Evolutionary conservation across 2,329 filamentous ascomycete genomes (phyloP).

Genomic region (Fusarium goolgardi): DNA sequence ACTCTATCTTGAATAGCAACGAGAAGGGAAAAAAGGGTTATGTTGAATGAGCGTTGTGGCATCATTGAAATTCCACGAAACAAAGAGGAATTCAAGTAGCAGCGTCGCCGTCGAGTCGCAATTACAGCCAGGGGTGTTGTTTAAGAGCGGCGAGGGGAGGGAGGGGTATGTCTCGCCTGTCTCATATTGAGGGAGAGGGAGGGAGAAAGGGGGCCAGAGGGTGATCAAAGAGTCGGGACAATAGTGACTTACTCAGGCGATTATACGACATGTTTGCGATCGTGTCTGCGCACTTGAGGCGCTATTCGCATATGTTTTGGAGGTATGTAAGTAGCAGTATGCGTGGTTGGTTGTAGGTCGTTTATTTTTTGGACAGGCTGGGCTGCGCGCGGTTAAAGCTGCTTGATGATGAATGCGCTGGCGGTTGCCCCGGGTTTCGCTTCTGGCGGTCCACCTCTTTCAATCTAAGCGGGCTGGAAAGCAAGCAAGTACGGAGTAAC

Average conservation of each 20-base stretch:
- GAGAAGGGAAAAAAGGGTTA: neutral
- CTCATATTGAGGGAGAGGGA: constrained; percentile 36
- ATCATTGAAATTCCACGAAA: neutral
- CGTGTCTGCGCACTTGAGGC: constrained; percentile 43
- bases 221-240: constrained; percentile 29
- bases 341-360: constrained; percentile 21
- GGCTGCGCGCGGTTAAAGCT: constrained; percentile 6
- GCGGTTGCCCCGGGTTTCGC: constrained; percentile 45
- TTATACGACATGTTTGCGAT: constrained; percentile 74
- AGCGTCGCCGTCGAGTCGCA: constrained; percentile 16
- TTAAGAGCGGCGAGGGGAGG: constrained; percentile 35
- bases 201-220: constrained; percentile 37
- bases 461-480: neutral
- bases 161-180: constrained; percentile 36
- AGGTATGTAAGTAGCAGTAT: neutral
- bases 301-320: constrained; percentile 22
- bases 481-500: constrained; percentile 17
- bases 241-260: constrained; percentile 69
- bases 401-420: constrained; percentile 22
- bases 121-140: constrained; percentile 36
- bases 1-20: constrained; percentile 8
- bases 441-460: constrained; percentile 2
- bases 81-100: constrained; percentile 5
- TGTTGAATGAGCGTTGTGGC: neutral
- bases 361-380: neutral